A percentile compares a stretch with the other conserved stretches of the same genome.
Evolutionary conservation across 2,329 filamentous ascomycete genomes (phyloP).

Genomic region (Lachnellula subtilissima): DNA sequence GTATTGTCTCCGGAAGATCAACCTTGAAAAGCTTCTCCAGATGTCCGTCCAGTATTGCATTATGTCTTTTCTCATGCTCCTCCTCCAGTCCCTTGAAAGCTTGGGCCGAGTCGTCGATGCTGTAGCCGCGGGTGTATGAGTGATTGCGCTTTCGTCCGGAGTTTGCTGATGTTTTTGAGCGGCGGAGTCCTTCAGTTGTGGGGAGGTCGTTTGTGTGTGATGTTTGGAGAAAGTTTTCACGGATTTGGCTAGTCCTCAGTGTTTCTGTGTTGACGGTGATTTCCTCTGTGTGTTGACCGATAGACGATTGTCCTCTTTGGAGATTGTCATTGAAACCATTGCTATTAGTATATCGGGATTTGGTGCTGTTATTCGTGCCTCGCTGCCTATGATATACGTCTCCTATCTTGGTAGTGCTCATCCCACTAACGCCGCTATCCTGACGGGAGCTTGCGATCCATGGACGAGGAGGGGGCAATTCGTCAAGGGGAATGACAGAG

Average conservation of each 20-base stretch:
- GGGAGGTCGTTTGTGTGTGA: not conserved
- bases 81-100: not conserved
- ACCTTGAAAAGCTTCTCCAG: not conserved
- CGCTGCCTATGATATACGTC: not conserved
- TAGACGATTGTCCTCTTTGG: too few species aligned
- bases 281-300: too few species aligned
- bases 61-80: not conserved
- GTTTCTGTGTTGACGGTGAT: too few species aligned
- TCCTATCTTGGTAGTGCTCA: not conserved
- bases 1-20: not conserved
- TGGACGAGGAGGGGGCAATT: not conserved
- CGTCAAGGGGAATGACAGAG: not conserved
- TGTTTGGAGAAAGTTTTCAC: too few species aligned
- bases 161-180: not conserved
- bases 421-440: not conserved
- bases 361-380: not conserved
- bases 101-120: not conserved
- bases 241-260: too few species aligned
- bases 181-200: not conserved
- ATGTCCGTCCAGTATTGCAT: constrained; percentile 3
- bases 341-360: not conserved
- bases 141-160: not conserved
- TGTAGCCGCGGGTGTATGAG: not conserved
- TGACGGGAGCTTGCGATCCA: not conserved
- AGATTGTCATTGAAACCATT: too few species aligned